phyloP scores from a whole-genome alignment of 345 rosid species.

The Salix suchowensis region DNA sequence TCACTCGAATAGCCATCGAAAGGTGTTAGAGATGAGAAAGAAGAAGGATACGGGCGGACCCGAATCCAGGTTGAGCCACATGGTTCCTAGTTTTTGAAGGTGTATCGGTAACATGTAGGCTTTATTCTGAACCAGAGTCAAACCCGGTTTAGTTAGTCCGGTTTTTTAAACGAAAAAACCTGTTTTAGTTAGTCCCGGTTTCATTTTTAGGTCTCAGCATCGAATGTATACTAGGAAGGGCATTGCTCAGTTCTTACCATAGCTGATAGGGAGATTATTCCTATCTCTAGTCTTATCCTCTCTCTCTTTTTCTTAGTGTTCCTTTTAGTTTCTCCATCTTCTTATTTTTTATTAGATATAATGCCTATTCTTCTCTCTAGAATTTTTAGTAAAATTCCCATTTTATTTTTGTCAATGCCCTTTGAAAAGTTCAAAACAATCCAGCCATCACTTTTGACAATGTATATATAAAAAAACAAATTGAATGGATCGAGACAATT shows the following conservation, averaged over 20 bases:
- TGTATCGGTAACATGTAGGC: slow-evolving; percentile 6
- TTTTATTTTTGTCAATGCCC: neutral
- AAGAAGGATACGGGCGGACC: slow-evolving; percentile 25
- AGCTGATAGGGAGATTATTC: neutral
- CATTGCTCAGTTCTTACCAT: neutral
- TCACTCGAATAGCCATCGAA: slow-evolving; percentile 56
- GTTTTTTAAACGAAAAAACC: neutral
- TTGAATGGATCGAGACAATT: neutral
- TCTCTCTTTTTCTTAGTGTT: neutral
- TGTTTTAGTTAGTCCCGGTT: neutral
- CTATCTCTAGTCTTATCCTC: neutral
- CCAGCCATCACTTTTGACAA: neutral
- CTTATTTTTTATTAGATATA: neutral
- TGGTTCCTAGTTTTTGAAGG: slow-evolving; percentile 34
- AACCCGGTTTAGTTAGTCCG: slow-evolving; percentile 7
- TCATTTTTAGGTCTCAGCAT: neutral
- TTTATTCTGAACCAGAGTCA: neutral
- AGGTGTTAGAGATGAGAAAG: slow-evolving; percentile 51
- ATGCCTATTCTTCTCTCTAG: neutral
- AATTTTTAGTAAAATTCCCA: neutral
- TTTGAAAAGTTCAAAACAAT: neutral
- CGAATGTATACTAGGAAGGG: neutral
- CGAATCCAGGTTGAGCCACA: slow-evolving; percentile 20
- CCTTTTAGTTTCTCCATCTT: neutral
- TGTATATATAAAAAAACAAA: neutral